Evolutionary conservation across 345 rosid genomes (phyloP).

Genomic region (Ceriops tagal): DNA sequence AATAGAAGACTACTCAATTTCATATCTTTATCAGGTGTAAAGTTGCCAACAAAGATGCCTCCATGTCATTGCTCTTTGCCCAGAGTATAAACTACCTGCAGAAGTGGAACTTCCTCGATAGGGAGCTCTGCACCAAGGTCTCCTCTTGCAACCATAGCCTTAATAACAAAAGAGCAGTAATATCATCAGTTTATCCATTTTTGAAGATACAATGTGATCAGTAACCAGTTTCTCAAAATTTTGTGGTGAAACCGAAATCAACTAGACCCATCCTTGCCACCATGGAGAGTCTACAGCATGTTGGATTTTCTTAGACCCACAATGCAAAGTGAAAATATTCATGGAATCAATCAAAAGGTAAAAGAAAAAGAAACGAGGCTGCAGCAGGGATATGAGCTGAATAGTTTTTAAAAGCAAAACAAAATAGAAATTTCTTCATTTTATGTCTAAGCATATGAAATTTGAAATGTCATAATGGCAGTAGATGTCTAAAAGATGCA

Average conservation of each 20-base stretch:
- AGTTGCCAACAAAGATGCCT: background rate
- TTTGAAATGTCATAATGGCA: no score
- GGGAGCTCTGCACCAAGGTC: constrained; percentile 99
- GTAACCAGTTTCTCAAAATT: background rate
- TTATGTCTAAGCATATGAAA: no score
- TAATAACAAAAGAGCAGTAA: constrained; percentile 7
- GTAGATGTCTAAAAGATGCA: background rate
- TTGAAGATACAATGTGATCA: constrained; percentile 1
- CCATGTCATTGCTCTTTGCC: constrained; percentile 12
- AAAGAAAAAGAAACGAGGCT: background rate
- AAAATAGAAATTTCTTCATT: no score
- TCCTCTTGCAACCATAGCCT: constrained; percentile 99
- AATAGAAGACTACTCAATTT: background rate
- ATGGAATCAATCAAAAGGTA: background rate
- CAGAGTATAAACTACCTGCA: constrained; percentile 63
- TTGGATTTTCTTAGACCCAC: background rate
- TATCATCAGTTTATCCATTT: constrained; percentile 15
- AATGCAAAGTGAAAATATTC: background rate
- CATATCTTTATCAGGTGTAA: background rate
- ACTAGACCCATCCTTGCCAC: background rate
- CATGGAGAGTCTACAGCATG: no score
- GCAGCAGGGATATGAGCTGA: background rate
- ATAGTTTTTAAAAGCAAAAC: no score
- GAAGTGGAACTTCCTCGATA: constrained; percentile 95
- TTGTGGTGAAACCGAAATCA: background rate